phyloP scores from a whole-genome alignment of 2,329 filamentous ascomycete species.

The Aspergillus neoniger region DNA sequence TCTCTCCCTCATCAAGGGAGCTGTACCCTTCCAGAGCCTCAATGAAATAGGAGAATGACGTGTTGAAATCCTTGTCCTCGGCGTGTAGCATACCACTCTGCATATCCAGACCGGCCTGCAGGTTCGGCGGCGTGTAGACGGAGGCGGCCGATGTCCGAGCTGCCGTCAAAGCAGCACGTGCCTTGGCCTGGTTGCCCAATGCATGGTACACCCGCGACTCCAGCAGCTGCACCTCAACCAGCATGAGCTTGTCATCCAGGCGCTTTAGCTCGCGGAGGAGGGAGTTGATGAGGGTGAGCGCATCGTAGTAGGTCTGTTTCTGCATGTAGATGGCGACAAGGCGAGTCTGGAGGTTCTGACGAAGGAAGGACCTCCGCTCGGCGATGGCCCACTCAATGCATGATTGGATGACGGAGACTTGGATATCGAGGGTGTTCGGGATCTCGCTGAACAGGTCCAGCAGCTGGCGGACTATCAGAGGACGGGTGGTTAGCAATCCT shows the following conservation, averaged over 20 bases:
- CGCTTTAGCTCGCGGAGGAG: constrained; percentile 96
- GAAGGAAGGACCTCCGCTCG: constrained; percentile 91
- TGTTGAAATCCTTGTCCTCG: constrained; percentile 99
- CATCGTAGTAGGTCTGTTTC: constrained; percentile 96
- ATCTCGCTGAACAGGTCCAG: constrained; percentile 94
- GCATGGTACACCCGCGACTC: constrained; percentile 98
- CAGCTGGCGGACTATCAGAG: constrained; percentile 77
- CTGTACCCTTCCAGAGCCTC: constrained; percentile 97
- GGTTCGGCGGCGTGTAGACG: constrained; percentile 91
- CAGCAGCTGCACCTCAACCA: constrained; percentile 96
- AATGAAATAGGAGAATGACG: constrained; percentile 98
- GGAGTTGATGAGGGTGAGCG: constrained; percentile 92
- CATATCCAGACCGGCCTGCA: constrained; percentile 98
- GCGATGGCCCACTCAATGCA: constrained; percentile 99
- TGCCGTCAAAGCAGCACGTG: constrained; percentile 88
- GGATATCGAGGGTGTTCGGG: constrained; percentile 89
- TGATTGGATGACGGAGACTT: constrained; percentile 94
- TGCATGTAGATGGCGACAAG: constrained; percentile 93
- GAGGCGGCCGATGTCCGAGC: constrained; percentile 93
- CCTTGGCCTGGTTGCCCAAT: constrained; percentile 93
- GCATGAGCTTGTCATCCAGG: constrained; percentile 94
- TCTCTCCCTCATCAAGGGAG: constrained; percentile 80
- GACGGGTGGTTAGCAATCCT: constrained; percentile 2
- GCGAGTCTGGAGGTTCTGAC: constrained; percentile 95
- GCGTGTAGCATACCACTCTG: constrained; percentile 98